Base-by-base conservation (phyloP, 164 flowering plant species). In the Piper longum region DNA sequence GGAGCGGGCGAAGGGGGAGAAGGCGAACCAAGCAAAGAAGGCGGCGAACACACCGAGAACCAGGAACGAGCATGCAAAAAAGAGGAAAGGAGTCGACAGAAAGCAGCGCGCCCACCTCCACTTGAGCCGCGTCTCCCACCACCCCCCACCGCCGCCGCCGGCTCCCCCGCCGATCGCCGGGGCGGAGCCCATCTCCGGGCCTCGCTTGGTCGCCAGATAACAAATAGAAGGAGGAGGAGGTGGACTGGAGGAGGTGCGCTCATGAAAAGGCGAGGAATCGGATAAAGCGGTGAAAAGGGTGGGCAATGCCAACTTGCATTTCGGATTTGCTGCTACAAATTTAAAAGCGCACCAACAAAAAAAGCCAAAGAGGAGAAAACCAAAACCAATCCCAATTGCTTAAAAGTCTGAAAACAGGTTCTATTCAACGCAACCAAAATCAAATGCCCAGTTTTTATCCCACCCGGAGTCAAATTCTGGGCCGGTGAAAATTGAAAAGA, bases 41-140 rank as follows among this genome's bases (percentile, higher is more conserved):
- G 70, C 16, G 13, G 80, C 83, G 19, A 81, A 62, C 1, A 78
- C 75, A 8, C 74, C 80, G 16, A 75, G 67, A 54, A 84, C 26
- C 18, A 76, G 59, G 6, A 79, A 70, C 16, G 79, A 69, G 4
- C 64, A 62, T 4, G 80, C n/a, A 43, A 83, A 70, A 71, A 74
- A 83, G 5, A 72, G 60, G 19, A 79, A 74, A 41, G 78, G 71
- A 0, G 73, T 62, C 9, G 83, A 78, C 4, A 76, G 54, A 39
- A 79, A 64, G 44, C 73, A 75, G 41, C 87, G 77, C 54, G 77
- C 67, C 42, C 83, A 76, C 80, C 80, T 67, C 55, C 87, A 79
- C 54, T 75, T 81, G 26, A 75, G 59, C 51, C 77, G 76, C 78
- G 75, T 68, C 16, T 76, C 77, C 43, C 75, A 68, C 64, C 79